phyloP scores from a whole-genome alignment of 1,284 basidiomycete genomes.

The Caloboletus inedulis region DNA sequence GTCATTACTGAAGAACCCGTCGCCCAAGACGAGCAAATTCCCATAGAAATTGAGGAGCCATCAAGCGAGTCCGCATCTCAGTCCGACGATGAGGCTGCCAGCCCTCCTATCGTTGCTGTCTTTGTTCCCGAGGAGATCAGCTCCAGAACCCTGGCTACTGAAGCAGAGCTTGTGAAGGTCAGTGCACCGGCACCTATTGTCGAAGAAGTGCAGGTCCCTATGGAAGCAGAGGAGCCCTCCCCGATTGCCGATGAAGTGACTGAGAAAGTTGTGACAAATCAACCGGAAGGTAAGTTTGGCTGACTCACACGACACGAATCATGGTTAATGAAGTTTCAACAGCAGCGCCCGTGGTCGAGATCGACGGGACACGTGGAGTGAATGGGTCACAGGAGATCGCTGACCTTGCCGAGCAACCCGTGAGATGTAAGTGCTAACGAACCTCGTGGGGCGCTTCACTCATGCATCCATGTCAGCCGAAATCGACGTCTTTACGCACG shows the following conservation, averaged over 20 bases:
- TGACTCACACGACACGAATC: not conserved
- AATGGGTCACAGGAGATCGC: not conserved
- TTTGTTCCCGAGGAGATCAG: slow-evolving; percentile 4
- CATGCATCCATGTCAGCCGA: slow-evolving; percentile 4
- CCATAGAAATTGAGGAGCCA: slow-evolving; percentile 1
- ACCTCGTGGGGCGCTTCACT: not conserved
- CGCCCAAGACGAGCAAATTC: slow-evolving; percentile 2
- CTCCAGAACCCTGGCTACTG: not conserved
- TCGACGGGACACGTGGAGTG: not conserved
- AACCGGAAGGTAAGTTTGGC: slow-evolving; percentile 4
- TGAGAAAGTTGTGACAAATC: not conserved
- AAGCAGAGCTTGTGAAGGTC: not conserved
- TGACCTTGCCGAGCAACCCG: not conserved
- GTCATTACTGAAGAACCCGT: not conserved
- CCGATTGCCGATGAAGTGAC: not conserved
- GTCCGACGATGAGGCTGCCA: slow-evolving; percentile 6
- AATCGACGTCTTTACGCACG: not conserved
- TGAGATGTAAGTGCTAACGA: slow-evolving; percentile 11
- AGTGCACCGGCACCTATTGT: not conserved
- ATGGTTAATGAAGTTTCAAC: not conserved
- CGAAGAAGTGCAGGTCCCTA: not conserved
- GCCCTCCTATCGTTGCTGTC: not conserved
- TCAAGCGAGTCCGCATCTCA: slow-evolving; percentile 12
- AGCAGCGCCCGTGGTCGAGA: not conserved
- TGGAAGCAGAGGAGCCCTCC: not conserved